phyloP scores from a whole-genome alignment of 352 stramenopile species.

The Phytophthora agathidicida region DNA sequence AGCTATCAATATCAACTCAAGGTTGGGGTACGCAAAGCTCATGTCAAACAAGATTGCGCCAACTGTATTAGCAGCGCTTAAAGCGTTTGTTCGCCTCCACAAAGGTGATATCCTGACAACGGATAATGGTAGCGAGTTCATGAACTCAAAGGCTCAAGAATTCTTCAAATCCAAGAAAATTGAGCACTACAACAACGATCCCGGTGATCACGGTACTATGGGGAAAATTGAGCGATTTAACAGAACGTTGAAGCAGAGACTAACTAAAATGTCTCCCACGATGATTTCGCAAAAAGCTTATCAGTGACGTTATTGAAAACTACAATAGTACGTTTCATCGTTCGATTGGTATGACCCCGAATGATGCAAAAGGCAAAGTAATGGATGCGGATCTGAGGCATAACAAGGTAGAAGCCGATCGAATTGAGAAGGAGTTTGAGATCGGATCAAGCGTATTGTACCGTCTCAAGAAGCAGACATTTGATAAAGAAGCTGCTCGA shows the following conservation, averaged over 20 bases:
- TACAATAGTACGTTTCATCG: slow-evolving; percentile 45
- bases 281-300: slow-evolving; percentile 29
- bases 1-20: slow-evolving; percentile 47
- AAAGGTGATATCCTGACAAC: no score
- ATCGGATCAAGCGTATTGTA: slow-evolving; percentile 21
- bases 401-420: slow-evolving; percentile 28
- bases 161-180: no score
- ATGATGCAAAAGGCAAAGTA: slow-evolving; percentile 36
- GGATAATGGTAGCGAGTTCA: no score
- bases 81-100: slow-evolving; percentile 27
- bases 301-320: slow-evolving; percentile 37
- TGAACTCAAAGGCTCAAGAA: no score
- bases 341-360: slow-evolving; percentile 31
- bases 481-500: slow-evolving; percentile 28
- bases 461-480: slow-evolving; percentile 20
- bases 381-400: slow-evolving; percentile 22
- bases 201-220: no score
- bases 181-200: no score
- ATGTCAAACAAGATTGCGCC: slow-evolving; percentile 40
- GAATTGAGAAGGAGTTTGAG: slow-evolving; percentile 12
- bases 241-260: no score
- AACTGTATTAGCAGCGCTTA: slow-evolving; percentile 30
- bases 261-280: slow-evolving; percentile 29
- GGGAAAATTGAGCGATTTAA: no score
- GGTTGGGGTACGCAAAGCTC: slow-evolving; percentile 42